Evolutionary conservation across 352 stramenopile species (phyloP).

Genomic region (Pythium pyrilobum): DNA sequence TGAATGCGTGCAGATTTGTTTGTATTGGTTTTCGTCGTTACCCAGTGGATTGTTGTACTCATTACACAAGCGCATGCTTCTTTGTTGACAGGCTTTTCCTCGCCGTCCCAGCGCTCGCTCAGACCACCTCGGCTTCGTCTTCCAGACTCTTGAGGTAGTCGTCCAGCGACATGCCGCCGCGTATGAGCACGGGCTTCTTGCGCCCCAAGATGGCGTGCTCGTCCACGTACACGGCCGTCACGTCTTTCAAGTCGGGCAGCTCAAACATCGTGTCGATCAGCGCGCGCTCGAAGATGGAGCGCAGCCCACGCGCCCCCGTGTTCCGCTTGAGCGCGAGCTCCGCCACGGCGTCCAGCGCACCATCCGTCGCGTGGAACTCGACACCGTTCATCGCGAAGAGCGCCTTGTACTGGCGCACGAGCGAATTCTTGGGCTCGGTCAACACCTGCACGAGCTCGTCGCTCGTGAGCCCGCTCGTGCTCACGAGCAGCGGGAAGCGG

Average conservation of each 20-base stretch:
- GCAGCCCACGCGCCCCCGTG: constrained; percentile 94
- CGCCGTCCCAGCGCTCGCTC: too few species aligned
- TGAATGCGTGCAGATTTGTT: too few species aligned
- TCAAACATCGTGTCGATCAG: constrained; percentile 98
- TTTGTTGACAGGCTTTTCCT: background rate
- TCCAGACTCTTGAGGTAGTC: constrained; percentile 74
- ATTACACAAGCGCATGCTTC: too few species aligned
- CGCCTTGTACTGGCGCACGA: constrained; percentile 96
- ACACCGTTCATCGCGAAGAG: constrained; percentile 96
- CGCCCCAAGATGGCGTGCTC: constrained; percentile 86
- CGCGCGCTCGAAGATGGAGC: constrained; percentile 92
- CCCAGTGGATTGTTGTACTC: too few species aligned
- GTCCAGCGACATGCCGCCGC: constrained; percentile 55
- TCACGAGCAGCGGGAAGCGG: constrained; percentile 96
- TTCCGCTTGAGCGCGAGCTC: constrained; percentile 90
- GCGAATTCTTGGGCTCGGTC: constrained; percentile 96
- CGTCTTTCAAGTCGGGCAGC: constrained; percentile 87
- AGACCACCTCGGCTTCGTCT: constrained; percentile 52
- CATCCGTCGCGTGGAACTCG: constrained; percentile 94
- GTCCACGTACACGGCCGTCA: constrained; percentile 94
- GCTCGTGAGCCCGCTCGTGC: constrained; percentile 89
- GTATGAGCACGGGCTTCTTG: constrained; percentile 89
- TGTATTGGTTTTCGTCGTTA: too few species aligned
- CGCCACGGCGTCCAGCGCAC: constrained; percentile 93
- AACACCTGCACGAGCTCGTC: constrained; percentile 94